phyloP scores from a whole-genome alignment of 2,329 filamentous ascomycete genomes.

The Pseudocercospora crystallina region DNA sequence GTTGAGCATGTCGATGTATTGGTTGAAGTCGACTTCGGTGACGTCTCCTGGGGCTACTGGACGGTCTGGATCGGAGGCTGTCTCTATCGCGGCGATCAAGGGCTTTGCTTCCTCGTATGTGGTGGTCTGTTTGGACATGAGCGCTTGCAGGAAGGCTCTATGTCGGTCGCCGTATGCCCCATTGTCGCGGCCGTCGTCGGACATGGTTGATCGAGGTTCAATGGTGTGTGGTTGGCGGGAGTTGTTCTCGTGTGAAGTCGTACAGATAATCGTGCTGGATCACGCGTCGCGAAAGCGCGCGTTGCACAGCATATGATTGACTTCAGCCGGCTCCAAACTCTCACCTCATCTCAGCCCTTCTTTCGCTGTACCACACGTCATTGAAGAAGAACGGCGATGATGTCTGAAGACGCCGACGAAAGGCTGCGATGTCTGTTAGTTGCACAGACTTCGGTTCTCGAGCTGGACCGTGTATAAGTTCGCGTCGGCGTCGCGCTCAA shows the following conservation, averaged over 20 bases:
- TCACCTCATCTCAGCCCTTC: no score
- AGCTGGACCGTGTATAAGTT: no score
- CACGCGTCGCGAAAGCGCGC: no score
- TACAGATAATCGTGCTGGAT: background rate
- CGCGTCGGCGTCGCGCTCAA: no score
- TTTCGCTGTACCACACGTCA: no score
- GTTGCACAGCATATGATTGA: no score
- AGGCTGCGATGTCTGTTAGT: no score
- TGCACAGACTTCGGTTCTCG: no score
- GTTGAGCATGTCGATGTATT: constrained; percentile 70
- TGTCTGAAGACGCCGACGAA: no score
- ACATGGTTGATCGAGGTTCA: constrained; percentile 14
- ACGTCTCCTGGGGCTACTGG: constrained; percentile 61
- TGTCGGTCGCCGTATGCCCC: constrained; percentile 63
- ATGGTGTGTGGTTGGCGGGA: background rate
- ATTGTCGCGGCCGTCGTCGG: constrained; percentile 13
- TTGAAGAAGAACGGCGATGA: no score
- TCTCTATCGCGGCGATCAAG: constrained; percentile 74
- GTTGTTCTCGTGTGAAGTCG: background rate
- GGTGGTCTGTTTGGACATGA: constrained; percentile 75
- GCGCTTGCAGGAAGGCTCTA: constrained; percentile 85
- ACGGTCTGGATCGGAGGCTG: constrained; percentile 52
- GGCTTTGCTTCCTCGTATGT: constrained; percentile 72
- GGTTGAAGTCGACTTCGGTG: constrained; percentile 64
- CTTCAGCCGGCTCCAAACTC: no score